These are phyloP conservation scores for Paramecium pentaurelia DNA, from an alignment of 73 alveolate species.

Conservation along the genomic window DNA sequence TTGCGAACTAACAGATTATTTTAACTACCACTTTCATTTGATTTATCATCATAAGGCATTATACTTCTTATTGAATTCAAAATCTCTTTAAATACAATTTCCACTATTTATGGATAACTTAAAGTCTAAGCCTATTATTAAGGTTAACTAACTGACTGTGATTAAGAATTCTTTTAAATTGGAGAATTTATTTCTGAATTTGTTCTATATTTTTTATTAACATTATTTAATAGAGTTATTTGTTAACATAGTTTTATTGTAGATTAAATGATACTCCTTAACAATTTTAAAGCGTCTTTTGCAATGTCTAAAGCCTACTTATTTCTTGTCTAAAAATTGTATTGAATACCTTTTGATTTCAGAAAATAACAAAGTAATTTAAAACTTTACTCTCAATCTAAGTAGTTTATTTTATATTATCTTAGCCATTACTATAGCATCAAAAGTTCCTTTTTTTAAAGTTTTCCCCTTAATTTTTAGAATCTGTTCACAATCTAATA, in stretches of 20 bases:
- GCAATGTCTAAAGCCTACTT: slow-evolving; percentile 34
- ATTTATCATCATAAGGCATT: background rate
- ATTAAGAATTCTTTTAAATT: background rate
- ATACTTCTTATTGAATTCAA: background rate
- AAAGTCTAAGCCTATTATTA: background rate
- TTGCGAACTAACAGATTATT: background rate
- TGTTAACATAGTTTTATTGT: slow-evolving; percentile 27
- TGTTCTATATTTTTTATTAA: slow-evolving; percentile 38
- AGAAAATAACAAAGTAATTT: background rate
- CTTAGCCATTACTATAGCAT: background rate
- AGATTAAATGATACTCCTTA: background rate
- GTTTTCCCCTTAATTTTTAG: slow-evolving; percentile 36
- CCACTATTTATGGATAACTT: background rate
- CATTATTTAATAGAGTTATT: background rate
- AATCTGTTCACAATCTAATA: slow-evolving; percentile 22
- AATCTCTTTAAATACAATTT: slow-evolving; percentile 25
- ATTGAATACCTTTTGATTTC: slow-evolving; percentile 16
- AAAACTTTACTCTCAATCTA: background rate
- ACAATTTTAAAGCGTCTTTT: background rate
- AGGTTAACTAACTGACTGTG: background rate
- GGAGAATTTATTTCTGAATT: slow-evolving; percentile 31
- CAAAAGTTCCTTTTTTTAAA: background rate
- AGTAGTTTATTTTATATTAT: slow-evolving; percentile 9
- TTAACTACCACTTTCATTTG: background rate
- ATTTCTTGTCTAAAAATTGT: background rate